A percentile compares a stretch with the other conserved stretches of the same genome.
Evolutionary conservation across 2,329 filamentous ascomycete species (phyloP).

Genomic region (Camptophora hylomeconis): DNA sequence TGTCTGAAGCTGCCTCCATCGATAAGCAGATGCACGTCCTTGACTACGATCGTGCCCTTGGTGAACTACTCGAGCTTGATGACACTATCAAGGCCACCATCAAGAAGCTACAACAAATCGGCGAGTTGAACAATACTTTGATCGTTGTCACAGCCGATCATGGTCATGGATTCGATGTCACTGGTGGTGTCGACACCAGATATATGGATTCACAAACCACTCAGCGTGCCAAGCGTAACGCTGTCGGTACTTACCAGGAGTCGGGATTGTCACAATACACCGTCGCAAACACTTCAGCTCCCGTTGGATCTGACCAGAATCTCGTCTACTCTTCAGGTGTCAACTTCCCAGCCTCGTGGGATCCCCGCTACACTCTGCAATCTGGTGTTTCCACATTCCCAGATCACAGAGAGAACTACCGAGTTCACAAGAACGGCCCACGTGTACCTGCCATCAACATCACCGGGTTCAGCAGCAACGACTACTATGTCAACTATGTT

Average conservation of each 20-base stretch:
- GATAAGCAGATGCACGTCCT: conserved; percentile 84
- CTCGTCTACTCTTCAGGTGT: conserved; percentile 56
- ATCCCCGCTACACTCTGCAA: conserved; percentile 69
- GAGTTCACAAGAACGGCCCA: conserved; percentile 53
- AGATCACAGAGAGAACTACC: conserved; percentile 65
- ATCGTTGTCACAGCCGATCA: conserved; percentile 77
- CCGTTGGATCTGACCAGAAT: conserved; percentile 41
- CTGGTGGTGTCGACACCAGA: conserved; percentile 66
- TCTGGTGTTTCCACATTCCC: conserved; percentile 59
- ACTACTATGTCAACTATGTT: conserved; percentile 55
- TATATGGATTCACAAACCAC: conserved; percentile 52
- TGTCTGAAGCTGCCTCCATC: conserved; percentile 74
- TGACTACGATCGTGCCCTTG: conserved; percentile 75
- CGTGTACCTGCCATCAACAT: conserved; percentile 47
- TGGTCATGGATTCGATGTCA: conserved; percentile 81
- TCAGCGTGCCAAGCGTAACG: conserved; percentile 61
- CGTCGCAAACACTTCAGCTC: conserved; percentile 27
- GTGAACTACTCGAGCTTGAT: conserved; percentile 73
- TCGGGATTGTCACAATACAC: conserved; percentile 68
- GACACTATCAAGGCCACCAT: conserved; percentile 69
- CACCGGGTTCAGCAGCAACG: conserved; percentile 35
- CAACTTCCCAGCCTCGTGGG: conserved; percentile 74
- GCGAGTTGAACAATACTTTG: conserved; percentile 60
- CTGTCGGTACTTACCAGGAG: conserved; percentile 59
- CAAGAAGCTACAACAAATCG: conserved; percentile 51